Evolutionary conservation across 805 yeast genomes (phyloP), one percentile per base, ranked within the genome.

Genomic region (Saccharomycopsis javanensis): DNA sequence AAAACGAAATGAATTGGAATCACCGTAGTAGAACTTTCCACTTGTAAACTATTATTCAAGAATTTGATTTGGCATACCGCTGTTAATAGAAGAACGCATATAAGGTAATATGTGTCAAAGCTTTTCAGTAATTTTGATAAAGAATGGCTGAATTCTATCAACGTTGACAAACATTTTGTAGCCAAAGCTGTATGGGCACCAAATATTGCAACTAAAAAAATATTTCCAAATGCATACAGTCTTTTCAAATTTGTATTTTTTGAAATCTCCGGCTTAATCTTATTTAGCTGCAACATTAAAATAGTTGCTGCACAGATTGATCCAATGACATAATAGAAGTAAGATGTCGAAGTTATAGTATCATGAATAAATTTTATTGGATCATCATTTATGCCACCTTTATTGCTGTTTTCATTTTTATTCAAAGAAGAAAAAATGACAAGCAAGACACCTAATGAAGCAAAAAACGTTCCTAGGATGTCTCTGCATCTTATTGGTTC

Each of bases 1-100:
- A 75, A 70, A 4, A 72, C 77, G 66, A 77, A 78, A 62, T 77
- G 80, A 38, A 76, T 70, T 0, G 82, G 81, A 7, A 78, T 74
- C 2, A 78, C 80, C 5, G 73, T 70, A 38, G 79, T 75, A 2
- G 78, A 73, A 16, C 72, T 72, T 55, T 73, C 76, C 13, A 66
- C 62, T 38, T 68, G 68, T 42, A 78, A 65, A 2, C 77, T 72
- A 16, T 70, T 67, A 59, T 72, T 71, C 13, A 78, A 64, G 33
- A 70, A 68, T 34, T 68, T 64, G 31, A 76, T 69, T 60, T 78
- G 80, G 38, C 73, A 62, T 1, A 71, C 64, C 0, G 79, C 77
- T 0, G 79, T 72, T n/a, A 68, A 56, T 0, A 70, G 62, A 5
- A 73, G 62, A 2, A 74, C 65, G 4, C 65, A 25, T 0, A 71